phyloP scores from a whole-genome alignment of 2,329 filamentous ascomycete species.

The Rhinocladiella similis region DNA sequence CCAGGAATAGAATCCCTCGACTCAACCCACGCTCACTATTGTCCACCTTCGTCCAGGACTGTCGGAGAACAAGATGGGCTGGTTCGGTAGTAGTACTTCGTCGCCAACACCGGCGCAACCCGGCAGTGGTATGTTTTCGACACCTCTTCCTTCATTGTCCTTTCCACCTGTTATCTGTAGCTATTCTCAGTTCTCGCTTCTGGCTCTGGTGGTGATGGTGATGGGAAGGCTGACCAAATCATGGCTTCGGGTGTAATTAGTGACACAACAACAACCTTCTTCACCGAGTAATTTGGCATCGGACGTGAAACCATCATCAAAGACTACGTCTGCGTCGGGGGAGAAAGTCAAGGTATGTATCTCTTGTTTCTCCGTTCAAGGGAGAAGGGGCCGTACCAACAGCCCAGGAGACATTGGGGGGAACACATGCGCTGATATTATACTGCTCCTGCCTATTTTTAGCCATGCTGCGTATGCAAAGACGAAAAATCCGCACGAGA shows the following conservation, averaged over 20 bases:
- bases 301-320: slow-evolving; percentile 17
- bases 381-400: no score
- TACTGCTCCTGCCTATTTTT: no score
- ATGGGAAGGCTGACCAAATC: no score
- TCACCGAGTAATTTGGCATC: slow-evolving; percentile 17
- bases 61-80: slow-evolving; percentile 9
- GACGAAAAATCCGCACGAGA: slow-evolving; percentile 89
- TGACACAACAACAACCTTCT: slow-evolving; percentile 16
- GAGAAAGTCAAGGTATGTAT: slow-evolving; percentile 29
- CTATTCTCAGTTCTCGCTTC: no score
- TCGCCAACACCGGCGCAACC: slow-evolving; percentile 21
- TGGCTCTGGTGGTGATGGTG: no score
- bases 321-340: slow-evolving; percentile 4
- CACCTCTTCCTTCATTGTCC: neutral
- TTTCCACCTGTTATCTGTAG: no score
- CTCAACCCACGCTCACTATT: no score
- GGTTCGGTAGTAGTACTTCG: slow-evolving; percentile 19
- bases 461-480: slow-evolving; percentile 98
- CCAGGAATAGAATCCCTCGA: no score
- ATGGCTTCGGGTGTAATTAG: no score
- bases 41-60: no score
- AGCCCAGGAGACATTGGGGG: no score
- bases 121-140: slow-evolving; percentile 19
- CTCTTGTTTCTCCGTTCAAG: neutral
- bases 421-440: no score